Percentiles rank a stretch among this genome's conserved stretches.
Evolutionary conservation across 1,139 yeast genomes (phyloP).

Genomic region (Saccharomyces hybrid): DNA sequence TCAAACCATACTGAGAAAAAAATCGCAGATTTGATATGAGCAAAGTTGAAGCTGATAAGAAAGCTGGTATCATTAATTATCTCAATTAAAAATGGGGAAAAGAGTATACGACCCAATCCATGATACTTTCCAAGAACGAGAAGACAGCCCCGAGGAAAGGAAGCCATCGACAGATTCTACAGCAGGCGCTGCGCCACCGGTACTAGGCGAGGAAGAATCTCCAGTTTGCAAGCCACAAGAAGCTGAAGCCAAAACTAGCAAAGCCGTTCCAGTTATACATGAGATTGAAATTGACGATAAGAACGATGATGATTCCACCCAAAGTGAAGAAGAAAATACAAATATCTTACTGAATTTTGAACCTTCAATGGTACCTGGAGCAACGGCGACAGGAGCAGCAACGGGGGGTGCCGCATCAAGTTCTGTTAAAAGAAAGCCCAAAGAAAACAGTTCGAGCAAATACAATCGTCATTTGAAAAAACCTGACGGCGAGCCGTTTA

Average conservation of each 20-base stretch:
- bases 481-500: conserved; percentile 85
- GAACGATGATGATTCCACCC: conserved; percentile 19
- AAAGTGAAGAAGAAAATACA: conserved; percentile 18
- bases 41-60: neutral
- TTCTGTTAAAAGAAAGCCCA: conserved; percentile 5
- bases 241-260: neutral
- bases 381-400: neutral
- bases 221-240: neutral
- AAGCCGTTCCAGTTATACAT: neutral
- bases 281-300: conserved; percentile 6
- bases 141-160: conserved; percentile 1
- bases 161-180: neutral
- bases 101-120: conserved; percentile 32
- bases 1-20: neutral
- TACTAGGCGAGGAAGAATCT: neutral
- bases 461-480: conserved; percentile 64
- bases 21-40: neutral
- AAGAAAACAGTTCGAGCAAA: conserved; percentile 16
- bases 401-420: neutral
- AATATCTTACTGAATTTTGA: conserved; percentile 3
- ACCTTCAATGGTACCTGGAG: neutral
- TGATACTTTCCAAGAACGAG: conserved; percentile 27
- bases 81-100: conserved; percentile 13
- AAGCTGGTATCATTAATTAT: neutral
- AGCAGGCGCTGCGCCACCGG: neutral